Conservation (phyloP, 2,329 filamentous ascomycete species). For the Aspergillus thermomutatus region DNA sequence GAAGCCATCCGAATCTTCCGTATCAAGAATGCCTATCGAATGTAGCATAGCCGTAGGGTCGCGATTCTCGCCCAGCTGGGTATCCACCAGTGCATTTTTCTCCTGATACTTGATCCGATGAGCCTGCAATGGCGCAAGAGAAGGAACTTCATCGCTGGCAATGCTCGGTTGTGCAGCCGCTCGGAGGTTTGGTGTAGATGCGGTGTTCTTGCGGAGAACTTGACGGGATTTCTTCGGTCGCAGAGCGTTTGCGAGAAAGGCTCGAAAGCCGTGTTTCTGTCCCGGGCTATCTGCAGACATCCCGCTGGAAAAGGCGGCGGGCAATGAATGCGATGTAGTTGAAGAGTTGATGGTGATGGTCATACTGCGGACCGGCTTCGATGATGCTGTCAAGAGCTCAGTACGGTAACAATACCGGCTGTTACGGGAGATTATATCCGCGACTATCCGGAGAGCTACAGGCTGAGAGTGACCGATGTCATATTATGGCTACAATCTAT, state of each 20-base stretch:
- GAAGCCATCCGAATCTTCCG: slow-evolving; percentile 19
- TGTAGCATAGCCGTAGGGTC: slow-evolving; percentile 38
- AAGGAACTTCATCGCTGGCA: slow-evolving; percentile 23
- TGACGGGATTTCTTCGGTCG: slow-evolving; percentile 37
- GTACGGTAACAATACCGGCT: neutral
- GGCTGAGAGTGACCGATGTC: slow-evolving; percentile 3
- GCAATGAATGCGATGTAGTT: neutral
- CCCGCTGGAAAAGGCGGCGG: slow-evolving; percentile 1
- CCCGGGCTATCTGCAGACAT: slow-evolving; percentile 33
- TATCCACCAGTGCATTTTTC: slow-evolving; percentile 26
- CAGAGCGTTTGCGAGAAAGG: slow-evolving; percentile 28
- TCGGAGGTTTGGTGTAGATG: slow-evolving; percentile 28
- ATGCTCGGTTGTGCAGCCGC: slow-evolving; percentile 16
- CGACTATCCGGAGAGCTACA: slow-evolving; percentile 1
- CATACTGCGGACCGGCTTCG: neutral
- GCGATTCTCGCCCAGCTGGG: slow-evolving; percentile 34
- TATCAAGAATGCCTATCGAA: slow-evolving; percentile 31
- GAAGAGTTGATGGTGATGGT: neutral
- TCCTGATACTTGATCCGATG: slow-evolving; percentile 34
- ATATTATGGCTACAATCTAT: neutral
- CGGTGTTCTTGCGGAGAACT: slow-evolving; percentile 32
- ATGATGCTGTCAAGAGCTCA: neutral
- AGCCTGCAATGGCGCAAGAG: slow-evolving; percentile 31
- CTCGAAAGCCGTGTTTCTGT: slow-evolving; percentile 26
- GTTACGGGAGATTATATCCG: neutral